Conservation (phyloP, 169 alveolate species). For the Cryptosporidium viatorum region DNA sequence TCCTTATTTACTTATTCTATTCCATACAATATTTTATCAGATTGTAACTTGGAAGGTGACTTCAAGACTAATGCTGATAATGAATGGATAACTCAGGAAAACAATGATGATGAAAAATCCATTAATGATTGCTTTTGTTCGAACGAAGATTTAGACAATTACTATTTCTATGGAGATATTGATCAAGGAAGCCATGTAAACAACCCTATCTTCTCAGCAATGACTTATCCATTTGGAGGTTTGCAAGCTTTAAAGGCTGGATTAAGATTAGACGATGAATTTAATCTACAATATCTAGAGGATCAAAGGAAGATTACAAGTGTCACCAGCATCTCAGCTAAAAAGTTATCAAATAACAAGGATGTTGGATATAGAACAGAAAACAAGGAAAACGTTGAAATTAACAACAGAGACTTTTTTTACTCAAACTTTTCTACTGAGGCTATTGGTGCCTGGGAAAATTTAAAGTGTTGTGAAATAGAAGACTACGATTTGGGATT, state of each 20-base stretch:
- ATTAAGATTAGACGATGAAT: neutral
- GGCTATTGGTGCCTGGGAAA: conserved; percentile 17
- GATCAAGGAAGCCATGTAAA: conserved; percentile 33
- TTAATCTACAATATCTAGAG: neutral
- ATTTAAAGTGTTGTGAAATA: conserved; percentile 34
- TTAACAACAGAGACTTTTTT: neutral
- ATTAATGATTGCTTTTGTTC: neutral
- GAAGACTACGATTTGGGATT: conserved; percentile 12
- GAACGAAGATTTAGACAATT: neutral
- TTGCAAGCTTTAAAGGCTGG: conserved; percentile 17
- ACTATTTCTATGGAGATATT: neutral
- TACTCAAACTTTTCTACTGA: conserved; percentile 34
- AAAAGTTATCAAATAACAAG: neutral
- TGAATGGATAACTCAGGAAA: neutral
- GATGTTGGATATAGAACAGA: neutral
- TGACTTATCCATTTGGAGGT: conserved; percentile 65
- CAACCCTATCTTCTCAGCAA: conserved; percentile 13
- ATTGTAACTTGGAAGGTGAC: neutral
- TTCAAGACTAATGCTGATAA: neutral
- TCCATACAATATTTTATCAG: conserved; percentile 47
- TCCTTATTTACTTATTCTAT: conserved; percentile 9
- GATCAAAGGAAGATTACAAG: neutral
- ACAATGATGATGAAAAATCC: neutral
- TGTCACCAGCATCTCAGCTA: neutral
- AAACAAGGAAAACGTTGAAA: neutral